A percentile compares a stretch with the other conserved stretches of the same genome.
These are phyloP conservation scores for Vanderwaltozyma tropicalis DNA, from an alignment of 805 yeast species.

Conservation along the genomic window DNA sequence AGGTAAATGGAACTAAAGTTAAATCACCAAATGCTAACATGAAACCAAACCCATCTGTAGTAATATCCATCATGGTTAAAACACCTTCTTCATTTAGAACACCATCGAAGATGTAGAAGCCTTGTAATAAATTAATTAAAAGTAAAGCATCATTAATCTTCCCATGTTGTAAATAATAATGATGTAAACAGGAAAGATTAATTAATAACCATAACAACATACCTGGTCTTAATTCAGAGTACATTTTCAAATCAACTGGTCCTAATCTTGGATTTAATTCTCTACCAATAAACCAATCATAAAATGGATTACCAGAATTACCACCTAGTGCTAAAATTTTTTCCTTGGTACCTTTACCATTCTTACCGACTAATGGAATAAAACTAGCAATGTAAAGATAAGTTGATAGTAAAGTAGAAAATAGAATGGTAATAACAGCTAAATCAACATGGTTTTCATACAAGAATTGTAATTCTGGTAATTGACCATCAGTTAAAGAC, in stretches of 20 bases:
- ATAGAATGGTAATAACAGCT: conserved; percentile 49
- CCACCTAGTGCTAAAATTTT: conserved; percentile 79
- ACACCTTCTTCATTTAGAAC: conserved; percentile 85
- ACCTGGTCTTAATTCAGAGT: conserved; percentile 93
- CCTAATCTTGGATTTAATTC: conserved; percentile 85
- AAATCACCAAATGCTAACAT: conserved; percentile 94
- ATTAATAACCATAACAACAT: conserved; percentile 75
- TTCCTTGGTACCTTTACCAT: conserved; percentile 49
- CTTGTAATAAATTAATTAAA: conserved; percentile 59
- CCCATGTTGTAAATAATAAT: conserved; percentile 57
- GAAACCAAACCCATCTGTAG: conserved; percentile 94
- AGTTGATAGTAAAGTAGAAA: conserved; percentile 52
- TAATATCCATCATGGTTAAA: conserved; percentile 88
- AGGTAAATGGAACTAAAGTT: conserved; percentile 85
- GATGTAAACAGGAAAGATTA: conserved; percentile 70
- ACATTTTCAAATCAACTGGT: conserved; percentile 75
- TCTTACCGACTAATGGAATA: conserved; percentile 37
- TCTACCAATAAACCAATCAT: conserved; percentile 96
- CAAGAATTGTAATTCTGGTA: conserved; percentile 75
- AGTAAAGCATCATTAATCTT: conserved; percentile 60
- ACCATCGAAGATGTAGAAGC: conserved; percentile 82
- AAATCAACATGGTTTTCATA: conserved; percentile 60
- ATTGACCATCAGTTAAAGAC: conserved; percentile 37
- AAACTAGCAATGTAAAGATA: conserved; percentile 63
- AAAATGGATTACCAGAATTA: conserved; percentile 61